Base-by-base conservation (phyloP, 495 filamentous ascomycete species). In the Tuber calosporum region DNA sequence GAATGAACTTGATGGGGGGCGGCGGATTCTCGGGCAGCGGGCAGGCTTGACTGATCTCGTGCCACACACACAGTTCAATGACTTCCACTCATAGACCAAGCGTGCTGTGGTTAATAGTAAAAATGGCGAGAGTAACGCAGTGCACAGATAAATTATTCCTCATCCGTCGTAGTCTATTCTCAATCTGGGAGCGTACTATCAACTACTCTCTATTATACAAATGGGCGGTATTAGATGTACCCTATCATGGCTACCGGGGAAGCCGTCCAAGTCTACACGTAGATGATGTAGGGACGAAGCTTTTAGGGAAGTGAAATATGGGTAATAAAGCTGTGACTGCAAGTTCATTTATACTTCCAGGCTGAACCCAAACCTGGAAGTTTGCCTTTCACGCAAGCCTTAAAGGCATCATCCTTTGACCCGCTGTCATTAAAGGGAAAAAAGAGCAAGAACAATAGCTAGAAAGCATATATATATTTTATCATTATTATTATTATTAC, bases 291-390 rank as follows among this genome's bases (percentile, higher is more conserved):
- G 53, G 26, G 34, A 62, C 53, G 2, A 62, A 62, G 53, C 26
- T 34, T 62, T 34, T 62, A 62, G 53, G 26, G 53, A 62, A 15
- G 53, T 62, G 53, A 62, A 62, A 62, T 62, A 34, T 62, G 53
- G 53, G 30, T 34, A 62, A 62, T 62, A 62, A 62, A 62, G 53
- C 26, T 34, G 53, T 34, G 19, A 7, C 53, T 34, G 53, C 26
- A 34, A 17, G 53, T 62, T 62, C 26, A 17, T 62, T 34, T 53
- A 53, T 62, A 34, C 17, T 62, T 62, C 53, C 17, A 62, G 53
- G 53, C 53, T 62, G 53, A 62, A 62, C 53, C 6, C 53, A 34
- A 15, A 34, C 13, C 17, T 30, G 53, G 13, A 6, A 11, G 26
- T 19, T 30, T 62, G 13, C 53, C 53, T 17, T 34, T 62, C 26